Base-by-base conservation (phyloP, 306 rosid species). In the Quercus alba region DNA sequence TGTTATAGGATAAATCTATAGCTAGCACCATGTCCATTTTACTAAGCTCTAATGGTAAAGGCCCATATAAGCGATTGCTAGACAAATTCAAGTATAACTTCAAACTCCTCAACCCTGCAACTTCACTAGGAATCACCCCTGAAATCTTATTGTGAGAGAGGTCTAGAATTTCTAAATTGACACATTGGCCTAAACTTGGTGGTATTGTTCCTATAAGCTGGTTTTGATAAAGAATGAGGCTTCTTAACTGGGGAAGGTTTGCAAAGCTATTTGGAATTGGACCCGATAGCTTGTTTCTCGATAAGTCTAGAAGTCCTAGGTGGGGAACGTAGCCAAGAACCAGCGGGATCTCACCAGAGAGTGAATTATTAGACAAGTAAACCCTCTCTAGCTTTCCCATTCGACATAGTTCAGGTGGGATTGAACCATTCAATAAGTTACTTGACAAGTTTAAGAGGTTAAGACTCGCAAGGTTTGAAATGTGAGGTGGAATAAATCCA, bases 1-100 rank as follows among this genome's bases (percentile, higher is more conserved):
- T 89, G 82, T 95, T 95, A 63, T 84, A 79, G 28, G 99, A 95
- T 46, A 95, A 76, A 63, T 95, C 99, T 72, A 95, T 86, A 20
- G 94, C 91, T 20, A 95, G 88, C 38, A 95, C 92, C 99, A 95
- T 93, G 58, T 91, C 94, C 99, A 95, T 95, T 90, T 95, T 95
- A 77, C 93, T 90, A n/a, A 95, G 85, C 83, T 93, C 97, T 67
- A 93, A 84, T 74, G 98, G 97, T 10, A 95, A 49, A 35, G 83
- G 70, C 8, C 99, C 98, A 35, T 84, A 61, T 51, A 95, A 82
- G 84, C 82, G 70, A 73, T 91, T 95, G 68, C 86, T 86, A 30
- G 99, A 95, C 69, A 91, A 77, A 75, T 93, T 95, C 90, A 95
- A 75, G 87, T 91, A 90, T 8, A 95, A 77, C 81, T 95, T 95